A percentile compares a stretch with the other conserved stretches of the same genome.
These are phyloP conservation scores for Amanita rubescens DNA, from an alignment of 768 basidiomycete genomes.

Conservation along the genomic window DNA sequence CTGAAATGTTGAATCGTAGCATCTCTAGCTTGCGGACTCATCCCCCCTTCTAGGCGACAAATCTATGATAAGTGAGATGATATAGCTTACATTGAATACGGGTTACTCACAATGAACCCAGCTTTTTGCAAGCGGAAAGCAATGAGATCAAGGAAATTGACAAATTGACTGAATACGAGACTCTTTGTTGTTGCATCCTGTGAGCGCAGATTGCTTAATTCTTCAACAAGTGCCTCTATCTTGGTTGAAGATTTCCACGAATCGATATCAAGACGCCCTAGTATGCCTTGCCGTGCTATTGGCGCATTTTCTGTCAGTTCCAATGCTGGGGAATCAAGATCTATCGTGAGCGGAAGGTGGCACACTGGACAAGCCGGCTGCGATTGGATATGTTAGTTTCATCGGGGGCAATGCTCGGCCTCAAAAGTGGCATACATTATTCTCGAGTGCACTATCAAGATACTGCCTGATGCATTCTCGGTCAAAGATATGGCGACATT, in stretches of 20 bases:
- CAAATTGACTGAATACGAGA: slow-evolving; percentile 95
- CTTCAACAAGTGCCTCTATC: slow-evolving; percentile 94
- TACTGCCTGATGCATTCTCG: slow-evolving; percentile 95
- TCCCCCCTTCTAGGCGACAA: slow-evolving; percentile 91
- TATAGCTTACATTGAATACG: not conserved
- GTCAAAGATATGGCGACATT: slow-evolving; percentile 92
- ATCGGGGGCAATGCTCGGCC: not conserved
- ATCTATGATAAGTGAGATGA: slow-evolving; percentile 38
- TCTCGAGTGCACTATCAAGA: slow-evolving; percentile 64
- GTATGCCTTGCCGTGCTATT: slow-evolving; percentile 77
- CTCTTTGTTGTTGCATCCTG: slow-evolving; percentile 92
- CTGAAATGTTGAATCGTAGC: slow-evolving; percentile 94
- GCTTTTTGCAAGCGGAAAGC: slow-evolving; percentile 88
- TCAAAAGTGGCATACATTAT: slow-evolving; percentile 35
- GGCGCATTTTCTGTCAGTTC: slow-evolving; percentile 61
- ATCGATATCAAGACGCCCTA: slow-evolving; percentile 82
- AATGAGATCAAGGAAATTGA: slow-evolving; percentile 88
- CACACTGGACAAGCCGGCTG: slow-evolving; percentile 95
- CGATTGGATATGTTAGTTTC: not conserved
- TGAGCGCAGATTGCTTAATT: slow-evolving; percentile 74
- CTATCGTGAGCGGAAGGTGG: slow-evolving; percentile 86
- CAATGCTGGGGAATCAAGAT: slow-evolving; percentile 89
- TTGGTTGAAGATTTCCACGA: slow-evolving; percentile 96
- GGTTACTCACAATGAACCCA: slow-evolving; percentile 69
- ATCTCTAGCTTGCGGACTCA: slow-evolving; percentile 94